Evolutionary conservation across 179 eudicot genomes (phyloP).

Genomic region (Beta lomatogona): DNA sequence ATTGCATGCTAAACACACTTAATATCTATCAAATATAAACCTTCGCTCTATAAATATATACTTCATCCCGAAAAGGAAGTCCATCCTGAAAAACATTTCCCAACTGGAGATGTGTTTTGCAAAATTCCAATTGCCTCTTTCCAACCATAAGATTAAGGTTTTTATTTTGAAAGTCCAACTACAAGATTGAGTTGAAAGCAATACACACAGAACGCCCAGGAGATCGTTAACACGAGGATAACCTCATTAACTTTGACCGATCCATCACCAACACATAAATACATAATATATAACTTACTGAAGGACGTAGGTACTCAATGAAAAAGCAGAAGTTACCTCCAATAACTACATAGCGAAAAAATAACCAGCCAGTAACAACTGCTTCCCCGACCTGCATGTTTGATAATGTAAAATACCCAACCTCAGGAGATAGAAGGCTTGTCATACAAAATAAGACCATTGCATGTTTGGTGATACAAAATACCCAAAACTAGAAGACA

Average conservation of each 20-base stretch:
- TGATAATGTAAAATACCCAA: not conserved
- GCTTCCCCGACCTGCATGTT: slow-evolving; percentile 84
- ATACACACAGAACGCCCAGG: not conserved
- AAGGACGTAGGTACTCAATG: not conserved
- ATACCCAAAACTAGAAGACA: not conserved
- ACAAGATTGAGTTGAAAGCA: not conserved
- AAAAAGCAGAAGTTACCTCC: slow-evolving; percentile 68
- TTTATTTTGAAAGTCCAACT: not conserved
- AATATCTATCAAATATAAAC: no score
- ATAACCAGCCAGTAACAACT: slow-evolving; percentile 95
- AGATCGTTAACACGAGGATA: no score
- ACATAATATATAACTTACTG: not conserved
- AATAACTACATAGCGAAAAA: slow-evolving; percentile 94
- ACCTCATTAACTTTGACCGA: not conserved
- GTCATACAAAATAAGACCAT: not conserved
- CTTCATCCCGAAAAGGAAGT: no score
- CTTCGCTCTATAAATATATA: no score
- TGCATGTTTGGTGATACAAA: not conserved
- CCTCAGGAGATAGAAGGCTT: slow-evolving; percentile 1
- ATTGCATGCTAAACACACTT: no score
- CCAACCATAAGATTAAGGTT: no score
- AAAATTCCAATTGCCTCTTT: no score
- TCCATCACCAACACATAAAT: not conserved
- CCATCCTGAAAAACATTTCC: no score
- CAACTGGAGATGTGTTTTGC: no score